Base-by-base conservation (phyloP, 352 stramenopile species). In the Globisporangium nagaii region DNA sequence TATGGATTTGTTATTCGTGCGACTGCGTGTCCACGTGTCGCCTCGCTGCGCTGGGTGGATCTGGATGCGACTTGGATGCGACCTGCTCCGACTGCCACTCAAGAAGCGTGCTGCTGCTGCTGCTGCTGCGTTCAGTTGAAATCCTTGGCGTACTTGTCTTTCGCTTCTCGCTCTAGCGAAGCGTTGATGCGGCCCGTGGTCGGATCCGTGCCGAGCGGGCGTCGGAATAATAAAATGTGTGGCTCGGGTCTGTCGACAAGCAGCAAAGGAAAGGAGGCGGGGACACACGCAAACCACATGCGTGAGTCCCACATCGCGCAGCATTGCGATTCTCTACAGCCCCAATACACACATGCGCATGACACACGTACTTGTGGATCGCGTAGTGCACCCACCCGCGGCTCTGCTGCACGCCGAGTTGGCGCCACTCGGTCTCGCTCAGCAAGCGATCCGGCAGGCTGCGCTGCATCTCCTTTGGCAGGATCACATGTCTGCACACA, bases 311-410 rank as follows among this genome's bases (percentile, higher is more conserved):
- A n/a, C n/a, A n/a, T n/a, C n/a, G 24, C 22, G 19, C 22, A 15
- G 11, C 20, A 17, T 8, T 10, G 13, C 8, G 15, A n/a, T 49
- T 20, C 1, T 10, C 2, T 11, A 37, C 3, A n/a, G n/a, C n/a
- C n/a, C n/a, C n/a, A n/a, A n/a, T n/a, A n/a, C 43, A 24, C 42
- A 30, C 4, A 35, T 12, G 35, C n/a, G 13, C 19, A 41, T 24
- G 0, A 31, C 1, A 7, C 22, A 84, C 87, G 56, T 74, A 97
- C 88, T 97, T 96, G 76, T 99, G 97, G 63, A 99, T 98, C 32
- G 96, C 96, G 76, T 99, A 99, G 75, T 99, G 97, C 63, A 98
- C 88, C 97, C 97, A 99, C 43, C 97, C 97, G 39, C 97, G 89
- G 62, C 86, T 98, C 76, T 99, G 96, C 76, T 99, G 96, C 11